phyloP scores from a whole-genome alignment of 805 yeast genomes.

The Tetrapisispora taiwanensis region DNA sequence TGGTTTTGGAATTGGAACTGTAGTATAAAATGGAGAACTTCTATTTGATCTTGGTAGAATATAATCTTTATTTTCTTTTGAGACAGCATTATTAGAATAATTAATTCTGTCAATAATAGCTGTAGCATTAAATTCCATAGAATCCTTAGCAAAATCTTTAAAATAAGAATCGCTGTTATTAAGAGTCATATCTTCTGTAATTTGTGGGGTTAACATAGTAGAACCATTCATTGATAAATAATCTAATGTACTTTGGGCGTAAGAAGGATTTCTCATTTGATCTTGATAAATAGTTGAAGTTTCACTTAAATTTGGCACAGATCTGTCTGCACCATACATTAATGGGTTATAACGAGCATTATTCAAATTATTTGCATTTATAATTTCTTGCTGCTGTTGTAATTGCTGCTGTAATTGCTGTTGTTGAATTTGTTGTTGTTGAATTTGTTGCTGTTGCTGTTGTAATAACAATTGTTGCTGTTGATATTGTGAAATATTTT shows the following conservation, averaged over 20 bases:
- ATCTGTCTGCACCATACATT: background rate
- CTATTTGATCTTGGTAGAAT: constrained; percentile 2
- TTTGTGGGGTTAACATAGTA: background rate
- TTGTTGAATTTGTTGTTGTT: background rate
- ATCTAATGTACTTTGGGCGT: background rate
- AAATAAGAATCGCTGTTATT: background rate
- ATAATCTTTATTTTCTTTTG: background rate
- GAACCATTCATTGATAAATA: background rate
- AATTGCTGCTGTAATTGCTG: background rate
- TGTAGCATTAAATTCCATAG: background rate
- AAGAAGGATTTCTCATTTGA: background rate
- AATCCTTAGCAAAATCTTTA: background rate
- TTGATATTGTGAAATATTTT: too few species aligned
- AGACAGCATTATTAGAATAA: background rate
- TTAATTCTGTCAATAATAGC: background rate
- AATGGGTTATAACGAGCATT: background rate
- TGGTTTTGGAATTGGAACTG: constrained; percentile 28
- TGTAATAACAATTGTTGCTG: background rate
- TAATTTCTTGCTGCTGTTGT: background rate
- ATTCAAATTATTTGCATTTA: background rate
- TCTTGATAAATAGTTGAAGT: background rate
- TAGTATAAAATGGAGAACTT: constrained; percentile 26
- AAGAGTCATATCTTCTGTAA: background rate
- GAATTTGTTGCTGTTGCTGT: background rate
- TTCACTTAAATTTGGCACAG: background rate